A percentile compares a stretch with the other conserved stretches of the same genome.
Evolutionary conservation across 2,329 filamentous ascomycete genomes (phyloP).

Genomic region (Pestalotiopsis sp.): DNA sequence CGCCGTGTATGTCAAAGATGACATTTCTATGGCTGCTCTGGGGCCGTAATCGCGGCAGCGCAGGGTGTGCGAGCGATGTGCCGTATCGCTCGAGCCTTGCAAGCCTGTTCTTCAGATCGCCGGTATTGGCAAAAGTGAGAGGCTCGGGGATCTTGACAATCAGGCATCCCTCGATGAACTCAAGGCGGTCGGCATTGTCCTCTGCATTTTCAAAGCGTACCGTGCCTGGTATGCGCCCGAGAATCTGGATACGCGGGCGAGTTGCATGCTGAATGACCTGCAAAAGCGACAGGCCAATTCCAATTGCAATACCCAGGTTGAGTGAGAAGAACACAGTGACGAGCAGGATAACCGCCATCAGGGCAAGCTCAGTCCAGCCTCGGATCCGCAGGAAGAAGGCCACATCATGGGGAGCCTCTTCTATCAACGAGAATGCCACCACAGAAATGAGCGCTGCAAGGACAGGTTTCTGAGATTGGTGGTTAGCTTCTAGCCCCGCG

Average conservation of each 20-base stretch:
- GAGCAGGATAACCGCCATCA: slow-evolving; percentile 90
- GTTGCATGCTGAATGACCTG: slow-evolving; percentile 90
- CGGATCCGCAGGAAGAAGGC: slow-evolving; percentile 84
- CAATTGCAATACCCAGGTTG: slow-evolving; percentile 89
- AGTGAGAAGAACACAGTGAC: slow-evolving; percentile 95
- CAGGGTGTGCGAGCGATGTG: slow-evolving; percentile 82
- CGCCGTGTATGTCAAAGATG: slow-evolving; percentile 98
- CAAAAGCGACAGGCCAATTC: slow-evolving; percentile 86
- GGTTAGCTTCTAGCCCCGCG: not conserved
- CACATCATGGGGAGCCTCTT: slow-evolving; percentile 93
- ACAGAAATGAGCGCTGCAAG: slow-evolving; percentile 93
- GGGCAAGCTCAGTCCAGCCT: slow-evolving; percentile 81
- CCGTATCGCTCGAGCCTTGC: slow-evolving; percentile 87
- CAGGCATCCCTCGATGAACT: slow-evolving; percentile 88
- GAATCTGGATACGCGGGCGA: slow-evolving; percentile 90
- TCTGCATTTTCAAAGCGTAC: slow-evolving; percentile 86
- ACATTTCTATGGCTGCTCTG: slow-evolving; percentile 87
- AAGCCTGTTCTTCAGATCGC: slow-evolving; percentile 83
- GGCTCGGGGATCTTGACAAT: slow-evolving; percentile 99
- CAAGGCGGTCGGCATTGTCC: slow-evolving; percentile 70
- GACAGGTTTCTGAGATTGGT: slow-evolving; percentile 74
- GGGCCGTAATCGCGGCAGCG: slow-evolving; percentile 75
- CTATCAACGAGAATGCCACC: slow-evolving; percentile 90
- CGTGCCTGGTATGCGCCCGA: slow-evolving; percentile 85
- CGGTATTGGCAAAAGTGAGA: slow-evolving; percentile 95